Base-by-base conservation (phyloP, 305 asterid genomes). In the Fraxinus sp. region DNA sequence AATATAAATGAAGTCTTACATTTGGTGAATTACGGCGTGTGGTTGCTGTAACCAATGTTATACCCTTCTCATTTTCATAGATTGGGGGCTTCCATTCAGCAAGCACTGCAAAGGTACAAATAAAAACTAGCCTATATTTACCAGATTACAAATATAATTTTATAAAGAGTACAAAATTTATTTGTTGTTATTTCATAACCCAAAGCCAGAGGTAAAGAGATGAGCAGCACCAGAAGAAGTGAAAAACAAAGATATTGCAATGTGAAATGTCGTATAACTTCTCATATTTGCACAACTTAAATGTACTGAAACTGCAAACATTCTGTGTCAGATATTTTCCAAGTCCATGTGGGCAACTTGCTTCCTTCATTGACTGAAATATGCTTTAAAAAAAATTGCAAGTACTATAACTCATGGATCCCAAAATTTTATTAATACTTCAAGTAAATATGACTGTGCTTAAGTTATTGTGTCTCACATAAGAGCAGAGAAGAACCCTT, bases 11-110 rank as follows among this genome's bases (percentile, higher is more conserved):
- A 18, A 79, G 55, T 36, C 94, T 88, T 88, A 95, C 98, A 90
- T 92, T 92, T 36, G 97, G 98, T 81, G 98, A 93, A 86, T 95
- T 95, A 35, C 98, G 95, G 62, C 97, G 95, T 72, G 98, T 95
- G 72, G 94, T 88, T 68, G 98, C 98, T 22, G 98, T 92, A 89
- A 91, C 94, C 89, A 95, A 85, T 75, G 78, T 86, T 87, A 95
- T 83, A 49, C 98, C 98, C 49, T 52, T 88, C 59, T 87, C 86
- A 83, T 93, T 92, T 83, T 91, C 95, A 84, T 93, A 93, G 10
- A 95, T 95, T 30, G 97, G 98, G 6, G 94, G 97, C 88, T 95
- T 95, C 98, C 98, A 92, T 88, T 95, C 98, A 83, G 98, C 94
- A 84, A 95, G 97, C 84, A 95, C 98, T 95, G 74, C 79, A 77